Conservation (phyloP, 257 asterid species). For the Solanum chmielewskii region DNA sequence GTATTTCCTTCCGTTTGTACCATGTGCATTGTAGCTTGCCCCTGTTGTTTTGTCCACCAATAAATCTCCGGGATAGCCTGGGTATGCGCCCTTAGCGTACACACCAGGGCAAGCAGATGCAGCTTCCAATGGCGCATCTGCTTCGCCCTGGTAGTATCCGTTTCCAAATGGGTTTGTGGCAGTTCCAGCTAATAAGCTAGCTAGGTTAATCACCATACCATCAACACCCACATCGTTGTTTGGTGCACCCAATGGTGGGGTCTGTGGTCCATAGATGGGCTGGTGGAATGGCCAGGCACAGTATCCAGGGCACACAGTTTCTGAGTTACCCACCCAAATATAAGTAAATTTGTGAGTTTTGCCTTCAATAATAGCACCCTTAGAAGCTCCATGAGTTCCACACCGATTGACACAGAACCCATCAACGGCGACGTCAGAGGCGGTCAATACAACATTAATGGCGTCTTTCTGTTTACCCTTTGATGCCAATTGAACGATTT, state of each 20-base stretch:
- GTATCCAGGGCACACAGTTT: constrained; percentile 39
- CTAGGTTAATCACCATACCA: constrained; percentile 34
- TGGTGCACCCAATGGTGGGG: constrained; percentile 35
- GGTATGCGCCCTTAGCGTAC: constrained; percentile 43
- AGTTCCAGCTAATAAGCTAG: constrained; percentile 42
- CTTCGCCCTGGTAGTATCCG: constrained; percentile 44
- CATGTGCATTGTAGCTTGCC: constrained; percentile 50
- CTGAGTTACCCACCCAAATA: constrained; percentile 61
- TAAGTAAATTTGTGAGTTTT: constrained; percentile 38
- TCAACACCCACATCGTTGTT: constrained; percentile 48
- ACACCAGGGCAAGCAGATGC: constrained; percentile 53
- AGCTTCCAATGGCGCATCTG: constrained; percentile 47
- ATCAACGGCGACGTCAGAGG: constrained; percentile 37
- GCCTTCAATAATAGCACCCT: not conserved
- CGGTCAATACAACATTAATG: constrained; percentile 38
- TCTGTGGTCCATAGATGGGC: constrained; percentile 52
- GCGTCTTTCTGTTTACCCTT: constrained; percentile 36
- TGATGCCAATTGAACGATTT: constrained; percentile 26
- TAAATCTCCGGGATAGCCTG: constrained; percentile 47
- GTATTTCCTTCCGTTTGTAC: constrained; percentile 29
- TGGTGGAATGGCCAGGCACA: constrained; percentile 66
- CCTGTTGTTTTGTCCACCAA: constrained; percentile 40
- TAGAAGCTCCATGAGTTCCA: constrained; percentile 40
- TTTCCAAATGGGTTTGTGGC: constrained; percentile 48
- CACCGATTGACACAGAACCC: constrained; percentile 50